Evolutionary conservation across 2,329 filamentous ascomycete genomes (phyloP), one percentile per base, ranked within the genome.

Genomic region (Pseudogymnoascus destructans): DNA sequence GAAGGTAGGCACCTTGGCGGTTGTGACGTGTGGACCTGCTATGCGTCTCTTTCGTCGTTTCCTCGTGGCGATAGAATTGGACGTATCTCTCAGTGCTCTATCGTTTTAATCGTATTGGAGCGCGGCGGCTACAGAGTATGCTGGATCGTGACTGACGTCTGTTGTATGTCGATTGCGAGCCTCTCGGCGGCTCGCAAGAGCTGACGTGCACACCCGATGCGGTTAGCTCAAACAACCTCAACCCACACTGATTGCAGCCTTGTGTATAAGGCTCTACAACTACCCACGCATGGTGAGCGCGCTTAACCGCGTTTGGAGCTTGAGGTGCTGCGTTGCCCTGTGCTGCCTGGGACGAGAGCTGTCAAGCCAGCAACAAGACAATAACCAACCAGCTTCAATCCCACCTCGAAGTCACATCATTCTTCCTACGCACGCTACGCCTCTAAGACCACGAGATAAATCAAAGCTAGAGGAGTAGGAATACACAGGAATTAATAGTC

Each of bases 1-100:
- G 63, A 61, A 56, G 30, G 54, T 59, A 61, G 61, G 57, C 56
- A 59, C 57, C 58, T 59, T 66, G 61, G 55, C 58, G 58, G 59
- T 27, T 30, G 25, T 42, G 30, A 33, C 1, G 38, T 33, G 36
- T 13, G 57, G 25, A 13, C 5, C 25, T 52, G 23, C 46, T 52
- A 17, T 52, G 46, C 32, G 25, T 27, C n/a, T 30, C 15, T 52
- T 52, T 52, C 25, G 46, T 52, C 46, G 46, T 52, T 52, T 52
- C 23, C n/a, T 52, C 46, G 5, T 13, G n/a, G n/a, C 15, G n/a
- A 52, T 8, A 19, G 9, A 32, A 25, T 52, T 52, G 25, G 46
- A 11, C 25, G 46, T 52, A 19, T 52, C 25, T 52, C n/a, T 30
- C 25, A 3, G 46, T 52, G 25, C 46, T 32, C 25, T 32, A 32